Evolutionary conservation across 768 basidiomycete species (phyloP), one percentile per base, ranked within the genome.

Genomic region (Mrakia frigida): DNA sequence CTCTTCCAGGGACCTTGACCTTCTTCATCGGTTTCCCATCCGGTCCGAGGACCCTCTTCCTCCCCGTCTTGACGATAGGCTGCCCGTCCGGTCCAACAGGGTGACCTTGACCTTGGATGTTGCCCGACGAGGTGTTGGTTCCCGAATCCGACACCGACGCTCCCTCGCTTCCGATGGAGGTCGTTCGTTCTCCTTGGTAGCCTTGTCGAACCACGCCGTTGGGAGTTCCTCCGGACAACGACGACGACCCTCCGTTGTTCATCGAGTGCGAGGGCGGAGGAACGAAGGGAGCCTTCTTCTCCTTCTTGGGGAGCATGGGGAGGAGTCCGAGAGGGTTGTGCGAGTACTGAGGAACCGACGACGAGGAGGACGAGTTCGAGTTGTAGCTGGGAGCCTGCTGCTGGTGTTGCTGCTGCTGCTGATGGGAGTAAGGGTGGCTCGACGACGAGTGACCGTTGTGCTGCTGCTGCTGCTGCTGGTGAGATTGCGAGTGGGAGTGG

Each of bases 1-100:
- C 73, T 50, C 61, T 61, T 23, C 73, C 73, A 21, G 28, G 28
- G 13, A 74, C 61, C 63, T 74, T 74, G 60, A 61, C 61, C 33
- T 67, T 65, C 39, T 74, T 37, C 28, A 37, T 46, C 33, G 43
- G 43, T 37, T 43, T 56, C 14, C 65, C 65, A n/a, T 68, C 65
- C 35, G 65, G 65, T 39, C 65, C 65, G 7, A 56, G 59, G 7
- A 60, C 56, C 11, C 56, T 16, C 72, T 59, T 59, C 72, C 53
- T 59, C 6, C 72, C 65, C 33, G 65, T 35, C 65, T 68, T 68
- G 65, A 65, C 33, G 33, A 68, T 39, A 21, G 65, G 65, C 1
- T 39, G 21, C 2, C 65, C 65, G 37, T 39, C 35, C 37, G 35
- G 65, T 28, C 56, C 56, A 28, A 56, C 65, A 23, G 65, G 35